Base-by-base conservation (phyloP, 2,329 filamentous ascomycete genomes). In the Colletotrichum godetiae region DNA sequence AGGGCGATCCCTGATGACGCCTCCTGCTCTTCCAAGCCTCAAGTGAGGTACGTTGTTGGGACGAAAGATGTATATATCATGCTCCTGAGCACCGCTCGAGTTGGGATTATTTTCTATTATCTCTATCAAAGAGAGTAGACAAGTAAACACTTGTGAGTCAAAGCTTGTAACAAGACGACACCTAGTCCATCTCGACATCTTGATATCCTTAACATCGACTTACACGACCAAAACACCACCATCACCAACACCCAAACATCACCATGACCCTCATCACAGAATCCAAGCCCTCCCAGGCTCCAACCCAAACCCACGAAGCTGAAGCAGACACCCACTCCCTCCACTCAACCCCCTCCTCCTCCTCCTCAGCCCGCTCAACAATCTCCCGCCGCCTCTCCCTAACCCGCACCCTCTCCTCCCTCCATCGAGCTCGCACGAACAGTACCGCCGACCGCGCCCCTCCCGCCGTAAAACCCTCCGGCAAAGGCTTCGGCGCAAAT, bases 401-500 rank as follows among this genome's bases (percentile, higher is more conserved):
- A 24, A 37, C 53, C 7, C 64, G 55, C 33, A 65, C 49, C 5
- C 49, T 57, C 27, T 66, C 65, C 63, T 52, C 70, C 12, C 46
- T 69, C 42, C 66, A 63, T 52, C 52, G 46, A 12, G 15, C 53
- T 8, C 42, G 61, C 6, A 19, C 22, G 5, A 42, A 42, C 31
- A n/a, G 2, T 5, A 15, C 46, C 29, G 8, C 49, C 6, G 31
- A 55, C 29, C 22, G 29, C 15, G 27, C 42, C 4, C 24, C 42
- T 29, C 62, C 70, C 6, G 27, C 19, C 66, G 29, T 19, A 13
- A 70, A 71, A 12, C 60, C 71, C 12, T 60, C 71, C 15, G 46
- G 56, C 46, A 57, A 58, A 6, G 68, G 72, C 72, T 81, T 81
- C 24, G 89, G 91, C 77, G 85, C 87, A 59, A 88, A 90, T 73